phyloP scores from a whole-genome alignment of 371 early-diverging fungal species.

The Mortierella sp. region DNA sequence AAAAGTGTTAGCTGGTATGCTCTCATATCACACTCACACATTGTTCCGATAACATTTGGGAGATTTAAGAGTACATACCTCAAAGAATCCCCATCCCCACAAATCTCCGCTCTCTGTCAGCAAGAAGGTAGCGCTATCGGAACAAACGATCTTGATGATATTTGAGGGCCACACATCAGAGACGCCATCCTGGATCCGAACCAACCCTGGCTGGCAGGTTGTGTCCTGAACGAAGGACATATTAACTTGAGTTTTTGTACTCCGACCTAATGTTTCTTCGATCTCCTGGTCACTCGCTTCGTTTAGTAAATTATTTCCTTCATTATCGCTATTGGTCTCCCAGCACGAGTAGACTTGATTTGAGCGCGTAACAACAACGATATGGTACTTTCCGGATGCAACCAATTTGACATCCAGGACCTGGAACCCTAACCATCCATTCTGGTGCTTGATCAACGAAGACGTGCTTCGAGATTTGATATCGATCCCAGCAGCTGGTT shows the following conservation, averaged over 20 bases:
- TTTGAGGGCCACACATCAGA: conserved; percentile 4
- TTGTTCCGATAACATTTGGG: not conserved
- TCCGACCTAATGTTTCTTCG: conserved; percentile 29
- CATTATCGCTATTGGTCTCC: conserved; percentile 17
- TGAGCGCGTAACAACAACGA: conserved; percentile 26
- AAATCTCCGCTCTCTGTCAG: conserved; percentile 37
- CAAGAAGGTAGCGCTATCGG: conserved; percentile 37
- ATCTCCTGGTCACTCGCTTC: not conserved
- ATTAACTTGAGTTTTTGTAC: conserved; percentile 1
- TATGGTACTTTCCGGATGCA: conserved; percentile 33
- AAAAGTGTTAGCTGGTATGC: not conserved
- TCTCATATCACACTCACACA: not conserved
- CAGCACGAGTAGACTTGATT: conserved; percentile 46
- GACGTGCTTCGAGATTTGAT: conserved; percentile 41
- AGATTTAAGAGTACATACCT: conserved; percentile 10
- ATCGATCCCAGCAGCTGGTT: not conserved
- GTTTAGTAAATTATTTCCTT: not conserved
- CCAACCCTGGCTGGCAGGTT: conserved; percentile 31
- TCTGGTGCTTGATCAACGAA: conserved; percentile 23
- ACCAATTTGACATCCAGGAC: conserved; percentile 24
- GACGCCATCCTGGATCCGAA: conserved; percentile 3
- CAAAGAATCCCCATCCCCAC: conserved; percentile 50
- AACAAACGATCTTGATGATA: conserved; percentile 33
- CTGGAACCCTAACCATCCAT: conserved; percentile 40
- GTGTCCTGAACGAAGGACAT: conserved; percentile 24